Conservation (phyloP, 164 flowering plant species). For the Amborella trichopoda region DNA sequence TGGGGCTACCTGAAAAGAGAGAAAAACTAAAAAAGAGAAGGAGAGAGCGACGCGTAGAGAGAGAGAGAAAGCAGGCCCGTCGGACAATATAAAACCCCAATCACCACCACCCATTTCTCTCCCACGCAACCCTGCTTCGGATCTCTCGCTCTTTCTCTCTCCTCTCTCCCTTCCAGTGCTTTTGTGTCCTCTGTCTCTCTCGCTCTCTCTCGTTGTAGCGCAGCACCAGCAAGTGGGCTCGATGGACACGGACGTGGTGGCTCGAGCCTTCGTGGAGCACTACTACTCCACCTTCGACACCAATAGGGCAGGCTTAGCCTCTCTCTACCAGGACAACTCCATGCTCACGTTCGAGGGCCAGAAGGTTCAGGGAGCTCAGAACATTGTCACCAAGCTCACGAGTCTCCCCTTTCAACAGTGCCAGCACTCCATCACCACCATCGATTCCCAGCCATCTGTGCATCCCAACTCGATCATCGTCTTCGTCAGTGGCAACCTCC, state of each 20-base stretch:
- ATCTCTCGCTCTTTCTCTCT: too few relatives aligned
- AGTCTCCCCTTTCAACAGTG: slow-evolving; percentile 78
- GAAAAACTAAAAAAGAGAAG: too few relatives aligned
- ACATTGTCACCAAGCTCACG: slow-evolving; percentile 59
- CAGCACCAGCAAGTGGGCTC: background rate
- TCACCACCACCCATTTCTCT: too few relatives aligned
- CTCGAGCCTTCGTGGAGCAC: slow-evolving; percentile 85
- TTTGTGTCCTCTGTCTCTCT: background rate
- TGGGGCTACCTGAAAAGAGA: too few relatives aligned
- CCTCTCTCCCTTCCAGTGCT: background rate
- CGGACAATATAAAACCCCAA: too few relatives aligned
- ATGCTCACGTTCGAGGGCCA: slow-evolving; percentile 88
- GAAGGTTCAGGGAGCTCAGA: slow-evolving; percentile 59
- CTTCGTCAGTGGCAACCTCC: slow-evolving; percentile 74
- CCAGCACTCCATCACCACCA: slow-evolving; percentile 63
- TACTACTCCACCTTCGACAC: slow-evolving; percentile 79
- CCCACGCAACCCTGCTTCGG: too few relatives aligned
- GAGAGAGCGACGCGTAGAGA: too few relatives aligned
- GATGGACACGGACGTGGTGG: slow-evolving; percentile 76
- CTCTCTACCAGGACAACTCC: slow-evolving; percentile 60
- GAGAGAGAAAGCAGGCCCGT: too few relatives aligned
- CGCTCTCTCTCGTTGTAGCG: slow-evolving; percentile 1
- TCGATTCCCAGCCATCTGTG: slow-evolving; percentile 83
- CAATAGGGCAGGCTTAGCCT: slow-evolving; percentile 40
- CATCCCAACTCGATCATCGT: slow-evolving; percentile 76